A percentile compares a stretch with the other conserved stretches of the same genome.
phyloP scores from a whole-genome alignment of 352 stramenopile species.

The Phytophthora pseudosyringae region DNA sequence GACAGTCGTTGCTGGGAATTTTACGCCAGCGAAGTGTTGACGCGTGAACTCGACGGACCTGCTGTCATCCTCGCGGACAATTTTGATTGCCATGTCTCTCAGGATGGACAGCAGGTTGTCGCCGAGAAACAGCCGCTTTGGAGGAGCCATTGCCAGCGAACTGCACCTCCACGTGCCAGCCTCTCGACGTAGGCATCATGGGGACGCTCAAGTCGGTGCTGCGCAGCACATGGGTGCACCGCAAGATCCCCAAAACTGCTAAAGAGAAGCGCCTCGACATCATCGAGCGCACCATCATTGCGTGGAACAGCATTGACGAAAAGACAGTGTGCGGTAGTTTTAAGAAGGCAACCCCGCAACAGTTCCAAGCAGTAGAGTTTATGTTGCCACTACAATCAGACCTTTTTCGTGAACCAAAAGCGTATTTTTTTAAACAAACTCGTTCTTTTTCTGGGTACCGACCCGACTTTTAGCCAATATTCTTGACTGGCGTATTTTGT shows the following conservation, averaged over 20 bases:
- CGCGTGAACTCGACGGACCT: constrained; percentile 1
- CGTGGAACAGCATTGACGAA: too few species aligned
- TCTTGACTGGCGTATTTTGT: constrained; percentile 3
- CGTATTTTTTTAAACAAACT: too few species aligned
- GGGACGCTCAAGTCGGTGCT: not conserved
- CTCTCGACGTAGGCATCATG: not conserved
- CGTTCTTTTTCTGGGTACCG: too few species aligned
- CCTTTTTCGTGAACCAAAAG: too few species aligned
- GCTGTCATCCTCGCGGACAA: constrained; percentile 29
- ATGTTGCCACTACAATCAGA: too few species aligned
- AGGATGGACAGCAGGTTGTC: not conserved
- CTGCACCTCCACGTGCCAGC: constrained; percentile 22
- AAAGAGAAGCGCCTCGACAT: not conserved
- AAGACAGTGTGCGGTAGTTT: too few species aligned
- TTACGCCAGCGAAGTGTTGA: constrained; percentile 6
- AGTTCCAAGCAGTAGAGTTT: too few species aligned
- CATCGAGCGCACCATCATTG: not conserved
- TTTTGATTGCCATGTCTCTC: constrained; percentile 18
- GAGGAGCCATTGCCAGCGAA: constrained; percentile 7
- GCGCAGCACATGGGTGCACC: not conserved
- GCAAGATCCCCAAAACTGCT: not conserved
- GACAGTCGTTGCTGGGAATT: not conserved
- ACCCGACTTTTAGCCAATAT: constrained; percentile 3
- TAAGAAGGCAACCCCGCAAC: too few species aligned
- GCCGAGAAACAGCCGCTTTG: not conserved